Conservation (phyloP, 768 basidiomycete genomes). For the Crepidotus variabilis region DNA sequence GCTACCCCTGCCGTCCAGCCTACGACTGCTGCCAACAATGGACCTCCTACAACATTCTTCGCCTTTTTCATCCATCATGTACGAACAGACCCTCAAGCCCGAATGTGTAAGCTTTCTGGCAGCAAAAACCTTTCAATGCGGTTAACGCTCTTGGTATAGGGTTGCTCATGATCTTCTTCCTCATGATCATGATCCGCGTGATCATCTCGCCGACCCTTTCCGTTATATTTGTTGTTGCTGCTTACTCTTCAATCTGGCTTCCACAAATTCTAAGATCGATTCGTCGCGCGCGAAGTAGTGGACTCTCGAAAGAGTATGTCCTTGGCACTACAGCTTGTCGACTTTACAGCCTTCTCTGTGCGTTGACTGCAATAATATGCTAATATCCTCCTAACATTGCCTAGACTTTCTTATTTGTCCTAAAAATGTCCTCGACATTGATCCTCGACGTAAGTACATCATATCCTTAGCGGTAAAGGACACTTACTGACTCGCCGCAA, state of each 20-base stretch:
- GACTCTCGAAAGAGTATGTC: slow-evolving; percentile 66
- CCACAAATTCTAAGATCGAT: slow-evolving; percentile 82
- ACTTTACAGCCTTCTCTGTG: slow-evolving; percentile 71
- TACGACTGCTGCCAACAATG: slow-evolving; percentile 21
- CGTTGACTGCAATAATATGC: slow-evolving; percentile 23
- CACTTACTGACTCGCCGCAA: neutral
- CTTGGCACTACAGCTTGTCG: slow-evolving; percentile 74
- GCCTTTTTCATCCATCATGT: slow-evolving; percentile 56
- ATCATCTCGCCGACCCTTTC: slow-evolving; percentile 65
- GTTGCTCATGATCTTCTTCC: slow-evolving; percentile 61
- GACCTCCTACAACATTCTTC: slow-evolving; percentile 34
- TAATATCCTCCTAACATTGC: slow-evolving; percentile 2
- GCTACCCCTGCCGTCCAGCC: slow-evolving; percentile 15
- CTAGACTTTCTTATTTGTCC: slow-evolving; percentile 82
- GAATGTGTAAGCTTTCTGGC: slow-evolving; percentile 52
- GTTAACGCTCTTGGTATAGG: slow-evolving; percentile 35
- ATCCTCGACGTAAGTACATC: slow-evolving; percentile 57
- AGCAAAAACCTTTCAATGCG: neutral
- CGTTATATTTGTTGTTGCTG: slow-evolving; percentile 57
- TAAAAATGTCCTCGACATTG: slow-evolving; percentile 80
- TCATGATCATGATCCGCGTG: slow-evolving; percentile 72
- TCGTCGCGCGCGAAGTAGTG: slow-evolving; percentile 65
- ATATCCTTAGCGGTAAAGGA: neutral
- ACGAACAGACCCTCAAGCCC: slow-evolving; percentile 66
- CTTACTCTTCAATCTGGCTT: slow-evolving; percentile 82